A percentile compares a stretch with the other conserved stretches of the same genome.
phyloP scores from a whole-genome alignment of 805 yeast species.

The Yamadazyma tumulicola region DNA sequence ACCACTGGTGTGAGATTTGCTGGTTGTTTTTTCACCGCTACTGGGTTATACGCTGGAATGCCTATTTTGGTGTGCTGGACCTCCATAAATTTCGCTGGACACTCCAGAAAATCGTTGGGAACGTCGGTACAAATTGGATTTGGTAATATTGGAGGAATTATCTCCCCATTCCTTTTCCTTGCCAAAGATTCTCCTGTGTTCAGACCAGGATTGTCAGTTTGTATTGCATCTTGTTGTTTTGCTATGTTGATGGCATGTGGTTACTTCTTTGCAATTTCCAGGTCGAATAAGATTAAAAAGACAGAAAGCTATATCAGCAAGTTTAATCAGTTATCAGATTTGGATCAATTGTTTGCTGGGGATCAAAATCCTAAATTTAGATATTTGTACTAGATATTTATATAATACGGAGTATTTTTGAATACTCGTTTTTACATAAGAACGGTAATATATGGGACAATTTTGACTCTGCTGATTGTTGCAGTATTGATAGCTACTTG shows the following conservation, averaged over 20 bases:
- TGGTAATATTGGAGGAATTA: slow-evolving; percentile 72
- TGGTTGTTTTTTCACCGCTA: slow-evolving; percentile 58
- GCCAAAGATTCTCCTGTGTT: slow-evolving; percentile 57
- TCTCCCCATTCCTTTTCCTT: slow-evolving; percentile 56
- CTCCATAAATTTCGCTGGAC: slow-evolving; percentile 60
- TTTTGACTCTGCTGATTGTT: no score
- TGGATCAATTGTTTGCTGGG: slow-evolving; percentile 33
- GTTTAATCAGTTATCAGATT: slow-evolving; percentile 22
- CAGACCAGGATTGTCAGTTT: slow-evolving; percentile 49
- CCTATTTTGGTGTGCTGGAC: slow-evolving; percentile 70
- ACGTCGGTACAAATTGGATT: slow-evolving; percentile 65
- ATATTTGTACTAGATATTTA: slow-evolving; percentile 27
- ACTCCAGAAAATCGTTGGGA: slow-evolving; percentile 54
- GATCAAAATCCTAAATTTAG: slow-evolving; percentile 36
- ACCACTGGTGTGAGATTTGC: slow-evolving; percentile 48
- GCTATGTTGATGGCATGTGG: slow-evolving; percentile 30
- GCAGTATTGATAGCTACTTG: no score
- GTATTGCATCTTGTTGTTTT: slow-evolving; percentile 47
- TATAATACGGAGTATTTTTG: no score
- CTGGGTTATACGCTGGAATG: slow-evolving; percentile 63
- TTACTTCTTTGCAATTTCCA: slow-evolving; percentile 28
- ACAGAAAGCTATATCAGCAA: slow-evolving; percentile 23
- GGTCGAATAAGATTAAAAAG: slow-evolving; percentile 23
- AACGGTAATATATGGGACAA: no score
- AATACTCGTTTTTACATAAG: no score